Conservation (phyloP, 352 stramenopile species). For the Vaucheria bursata region DNA sequence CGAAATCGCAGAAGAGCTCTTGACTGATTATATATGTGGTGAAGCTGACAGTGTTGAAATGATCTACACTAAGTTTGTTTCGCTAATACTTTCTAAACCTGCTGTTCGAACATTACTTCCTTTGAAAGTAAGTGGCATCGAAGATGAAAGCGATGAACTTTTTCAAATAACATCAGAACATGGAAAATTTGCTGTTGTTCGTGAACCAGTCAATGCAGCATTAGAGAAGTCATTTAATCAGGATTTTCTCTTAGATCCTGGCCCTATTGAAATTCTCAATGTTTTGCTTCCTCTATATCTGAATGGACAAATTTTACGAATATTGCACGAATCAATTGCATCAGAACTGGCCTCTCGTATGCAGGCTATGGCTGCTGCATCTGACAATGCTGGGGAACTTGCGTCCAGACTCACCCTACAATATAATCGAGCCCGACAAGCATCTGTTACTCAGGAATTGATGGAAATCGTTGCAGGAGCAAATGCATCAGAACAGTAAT, state of each 20-base stretch:
- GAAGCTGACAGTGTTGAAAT: constrained; percentile 71
- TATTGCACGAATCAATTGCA: constrained; percentile 68
- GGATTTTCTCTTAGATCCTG: constrained; percentile 76
- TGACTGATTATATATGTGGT: constrained; percentile 57
- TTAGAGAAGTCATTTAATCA: constrained; percentile 64
- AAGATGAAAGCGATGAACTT: constrained; percentile 65
- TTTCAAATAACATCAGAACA: constrained; percentile 65
- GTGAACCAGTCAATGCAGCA: constrained; percentile 56
- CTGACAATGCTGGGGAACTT: constrained; percentile 66
- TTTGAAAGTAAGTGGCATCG: constrained; percentile 66
- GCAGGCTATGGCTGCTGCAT: constrained; percentile 69
- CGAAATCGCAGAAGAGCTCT: constrained; percentile 63
- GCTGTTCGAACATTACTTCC: constrained; percentile 66
- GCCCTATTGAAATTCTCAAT: constrained; percentile 72
- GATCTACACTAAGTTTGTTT: constrained; percentile 74
- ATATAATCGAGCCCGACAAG: constrained; percentile 63
- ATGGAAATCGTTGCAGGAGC: constrained; percentile 71
- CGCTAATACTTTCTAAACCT: constrained; percentile 63
- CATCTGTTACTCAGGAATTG: constrained; percentile 67
- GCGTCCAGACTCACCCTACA: constrained; percentile 47
- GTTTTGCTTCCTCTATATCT: constrained; percentile 70
- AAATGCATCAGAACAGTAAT: constrained; percentile 35
- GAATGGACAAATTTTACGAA: constrained; percentile 67
- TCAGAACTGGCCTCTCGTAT: constrained; percentile 69
- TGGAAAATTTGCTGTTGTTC: constrained; percentile 61